Base-by-base conservation (phyloP, 2,329 filamentous ascomycete genomes). In the Botrytis aclada region DNA sequence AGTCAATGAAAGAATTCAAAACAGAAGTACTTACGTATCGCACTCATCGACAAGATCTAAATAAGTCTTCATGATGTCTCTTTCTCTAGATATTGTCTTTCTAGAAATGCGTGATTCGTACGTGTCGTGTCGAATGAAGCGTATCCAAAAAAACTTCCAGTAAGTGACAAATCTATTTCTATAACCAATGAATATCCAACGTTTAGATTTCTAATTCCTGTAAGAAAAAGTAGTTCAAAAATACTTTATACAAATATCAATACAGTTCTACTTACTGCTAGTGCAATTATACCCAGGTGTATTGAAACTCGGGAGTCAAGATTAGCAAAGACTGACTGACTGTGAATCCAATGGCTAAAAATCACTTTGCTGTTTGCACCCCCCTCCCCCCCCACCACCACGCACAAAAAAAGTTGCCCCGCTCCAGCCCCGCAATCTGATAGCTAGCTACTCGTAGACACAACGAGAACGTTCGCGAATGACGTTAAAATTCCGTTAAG, bases 31-130 rank as follows among this genome's bases (percentile, higher is more conserved):
- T 82, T 81, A 90, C 88, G 81, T 83, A 82, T 90, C 88, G 70
- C 85, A 86, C 71, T 86, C 84, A 73, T 84, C 83, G 73, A 88
- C 81, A 37, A 89, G 81, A 72, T 89, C 88, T 18, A 89, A 80
- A 77, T 85, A 86, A 51, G 77, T 77, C 73, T 79, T 81, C 76
- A 77, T 77, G 22, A 34, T 74, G 22, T 67, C 34, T n/a, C 4
- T 39, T 29, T 9, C 14, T 65, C 51, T 29, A 7, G 9, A 4
- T 51, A 51, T 25, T 37, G 18, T 32, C 37, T 51, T 5, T 34
- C 8, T 4, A 16, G 22, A 37, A 39, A 66, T 12, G 34, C 29
- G 41, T 51, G 63, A n/a, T 51, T 51, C 16, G 45, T 20, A 43
- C 29, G 47, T n/a, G 51, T 16, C 29, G 47, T n/a, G 51, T 16